Evolutionary conservation across 768 basidiomycete species (phyloP).

Genomic region (Nidula microcarpa): DNA sequence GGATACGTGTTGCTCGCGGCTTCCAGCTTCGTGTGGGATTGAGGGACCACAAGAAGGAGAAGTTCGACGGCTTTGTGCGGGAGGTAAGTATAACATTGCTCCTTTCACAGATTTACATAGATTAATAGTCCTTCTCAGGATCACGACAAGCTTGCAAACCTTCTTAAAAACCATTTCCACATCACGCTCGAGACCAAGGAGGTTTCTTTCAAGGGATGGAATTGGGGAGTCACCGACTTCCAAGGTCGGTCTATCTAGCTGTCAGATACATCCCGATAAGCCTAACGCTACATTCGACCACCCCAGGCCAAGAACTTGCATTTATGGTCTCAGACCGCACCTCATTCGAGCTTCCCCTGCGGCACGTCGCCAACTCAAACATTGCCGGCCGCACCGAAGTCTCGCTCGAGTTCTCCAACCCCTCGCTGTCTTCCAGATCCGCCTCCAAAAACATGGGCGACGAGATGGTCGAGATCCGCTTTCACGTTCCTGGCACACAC

Average conservation of each 20-base stretch:
- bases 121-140: slow-evolving; percentile 50
- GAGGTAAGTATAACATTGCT: slow-evolving; percentile 50
- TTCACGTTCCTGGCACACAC: slow-evolving; percentile 87
- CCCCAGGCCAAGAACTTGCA: slow-evolving; percentile 81
- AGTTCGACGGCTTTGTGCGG: slow-evolving; percentile 91
- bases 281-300: neutral
- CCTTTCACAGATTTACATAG: neutral
- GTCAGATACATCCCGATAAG: neutral
- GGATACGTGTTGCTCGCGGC: slow-evolving; percentile 88
- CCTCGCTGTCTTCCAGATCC: slow-evolving; percentile 37
- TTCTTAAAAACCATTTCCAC: slow-evolving; percentile 86
- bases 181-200: slow-evolving; percentile 85
- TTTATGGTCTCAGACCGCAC: slow-evolving; percentile 88
- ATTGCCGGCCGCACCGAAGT: slow-evolving; percentile 97
- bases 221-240: slow-evolving; percentile 96
- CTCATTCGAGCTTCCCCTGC: slow-evolving; percentile 86
- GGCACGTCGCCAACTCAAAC: slow-evolving; percentile 91
- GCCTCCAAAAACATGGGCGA: slow-evolving; percentile 50
- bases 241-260: slow-evolving; percentile 56
- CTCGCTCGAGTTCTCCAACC: slow-evolving; percentile 86
- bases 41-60: slow-evolving; percentile 72
- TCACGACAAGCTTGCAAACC: slow-evolving; percentile 75
- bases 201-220: slow-evolving; percentile 91
- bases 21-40: slow-evolving; percentile 87
- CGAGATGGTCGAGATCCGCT: slow-evolving; percentile 94